Percentiles rank a stretch among this genome's conserved stretches.
Evolutionary conservation across 176 grass and related monocot species (phyloP).

Genomic region (Oryza brachyantha): DNA sequence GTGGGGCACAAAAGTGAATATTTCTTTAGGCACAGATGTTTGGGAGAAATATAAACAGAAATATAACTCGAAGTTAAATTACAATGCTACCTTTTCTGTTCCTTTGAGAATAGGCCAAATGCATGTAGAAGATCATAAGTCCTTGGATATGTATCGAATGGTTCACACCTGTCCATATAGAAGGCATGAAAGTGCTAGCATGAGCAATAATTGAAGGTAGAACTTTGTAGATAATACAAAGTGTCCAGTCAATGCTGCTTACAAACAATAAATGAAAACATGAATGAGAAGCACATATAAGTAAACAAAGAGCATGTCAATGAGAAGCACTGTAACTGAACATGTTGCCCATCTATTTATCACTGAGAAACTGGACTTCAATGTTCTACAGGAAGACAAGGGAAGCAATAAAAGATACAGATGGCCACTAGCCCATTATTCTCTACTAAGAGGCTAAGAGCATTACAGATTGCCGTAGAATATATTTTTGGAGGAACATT

Average conservation of each 20-base stretch:
- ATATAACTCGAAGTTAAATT: background rate
- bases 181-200: constrained; percentile 20
- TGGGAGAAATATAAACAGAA: background rate
- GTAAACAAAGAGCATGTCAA: background rate
- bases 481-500: background rate
- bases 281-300: background rate
- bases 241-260: background rate
- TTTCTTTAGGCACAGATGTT: background rate
- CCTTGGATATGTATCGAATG: constrained; percentile 98
- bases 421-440: background rate
- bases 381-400: background rate
- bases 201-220: constrained; percentile 6
- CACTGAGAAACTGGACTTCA: background rate
- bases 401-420: background rate
- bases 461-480: background rate
- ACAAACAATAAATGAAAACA: background rate
- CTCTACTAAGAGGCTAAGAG: constrained; percentile 18
- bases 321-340: constrained; percentile 5
- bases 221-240: background rate
- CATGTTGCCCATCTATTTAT: background rate
- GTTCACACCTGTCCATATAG: constrained; percentile 72
- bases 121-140: constrained; percentile 90
- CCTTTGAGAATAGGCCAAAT: constrained; percentile 73
- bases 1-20: background rate
- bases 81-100: constrained; percentile 65